Conservation (phyloP, 768 basidiomycete genomes). For the Kwoniella dendrophila region DNA sequence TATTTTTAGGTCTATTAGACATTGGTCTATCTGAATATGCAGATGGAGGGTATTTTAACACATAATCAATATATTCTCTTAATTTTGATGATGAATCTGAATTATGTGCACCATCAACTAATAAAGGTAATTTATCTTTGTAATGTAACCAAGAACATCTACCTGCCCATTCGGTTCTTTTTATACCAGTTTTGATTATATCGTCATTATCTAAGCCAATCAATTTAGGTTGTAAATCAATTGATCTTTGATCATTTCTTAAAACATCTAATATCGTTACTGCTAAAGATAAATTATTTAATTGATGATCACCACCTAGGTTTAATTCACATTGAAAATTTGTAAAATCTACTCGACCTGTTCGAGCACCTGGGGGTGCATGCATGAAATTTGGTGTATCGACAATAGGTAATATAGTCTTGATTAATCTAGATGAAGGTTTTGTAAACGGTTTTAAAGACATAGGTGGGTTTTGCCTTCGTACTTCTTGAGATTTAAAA, state of each 20-base stretch:
- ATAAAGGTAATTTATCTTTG: slow-evolving; percentile 58
- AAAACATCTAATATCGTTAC: slow-evolving; percentile 66
- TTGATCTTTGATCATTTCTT: slow-evolving; percentile 57
- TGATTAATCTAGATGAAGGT: slow-evolving; percentile 18
- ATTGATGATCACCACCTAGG: slow-evolving; percentile 79
- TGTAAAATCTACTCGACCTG: neutral
- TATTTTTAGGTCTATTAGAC: slow-evolving; percentile 59
- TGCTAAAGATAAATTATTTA: slow-evolving; percentile 77
- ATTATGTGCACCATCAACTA: slow-evolving; percentile 96
- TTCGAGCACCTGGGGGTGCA: too few relatives aligned
- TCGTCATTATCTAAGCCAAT: slow-evolving; percentile 60
- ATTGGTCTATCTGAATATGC: too few relatives aligned
- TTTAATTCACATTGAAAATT: slow-evolving; percentile 58
- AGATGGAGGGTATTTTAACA: slow-evolving; percentile 53
- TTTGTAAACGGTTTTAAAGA: slow-evolving; percentile 16
- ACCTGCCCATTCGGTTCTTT: slow-evolving; percentile 72
- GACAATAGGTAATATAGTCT: slow-evolving; percentile 21
- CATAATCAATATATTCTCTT: slow-evolving; percentile 66
- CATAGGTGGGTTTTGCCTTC: neutral
- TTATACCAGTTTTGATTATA: slow-evolving; percentile 65
- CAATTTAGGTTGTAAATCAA: slow-evolving; percentile 41
- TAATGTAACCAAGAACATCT: slow-evolving; percentile 67
- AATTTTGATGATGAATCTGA: slow-evolving; percentile 72
- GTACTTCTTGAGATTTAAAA: neutral
- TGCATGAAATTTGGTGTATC: neutral